Base-by-base conservation (phyloP, 495 filamentous ascomycete species). In the Talaromyces nanjingensis region DNA sequence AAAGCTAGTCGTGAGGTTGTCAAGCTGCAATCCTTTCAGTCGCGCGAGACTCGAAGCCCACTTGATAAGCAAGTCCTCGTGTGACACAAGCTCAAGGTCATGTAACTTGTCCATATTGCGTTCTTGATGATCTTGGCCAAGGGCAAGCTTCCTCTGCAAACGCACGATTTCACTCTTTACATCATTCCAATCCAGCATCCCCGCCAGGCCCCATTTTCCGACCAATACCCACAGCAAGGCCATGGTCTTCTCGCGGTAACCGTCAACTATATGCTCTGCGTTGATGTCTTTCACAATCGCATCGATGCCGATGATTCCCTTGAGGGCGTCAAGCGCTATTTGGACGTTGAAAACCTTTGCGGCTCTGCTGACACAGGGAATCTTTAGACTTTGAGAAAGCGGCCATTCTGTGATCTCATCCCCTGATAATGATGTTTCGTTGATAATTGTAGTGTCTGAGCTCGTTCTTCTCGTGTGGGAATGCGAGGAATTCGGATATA, bases 221-320 rank as follows among this genome's bases (percentile, higher is more conserved):
- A 89, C 80, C 34, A 90, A 73, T 16, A 76, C 74, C 87, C 86
- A 89, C 11, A 90, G 73, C 18, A 90, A 75, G 1, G 79, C 78
- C 20, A 89, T 76, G 2, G 87, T 89, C 72, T 84, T 89, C 67
- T 90, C 87, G 31, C 87, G 81, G 64, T 87, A 82, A 6, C 87
- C 87, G 66, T 89, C 82, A 6, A 89, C 83, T 47, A 89, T 84
- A 49, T 90, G 85, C 53, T 85, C 83, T 1, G 87, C 77, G 20
- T 71, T 77, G 20, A 86, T 67, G n/a, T 73, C 69, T 22, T 72
- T 65, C 18, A 78, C 63, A 29, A 80, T 70, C 4, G 63, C 45
- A 2, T 65, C 68, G 8, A 77, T 70, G 3, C 77, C 77, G 16
- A 69, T 67, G 4, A 78, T 70, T 11, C 76, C 75, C 4, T 70